A percentile compares a stretch with the other conserved stretches of the same genome.
phyloP scores from a whole-genome alignment of 2,329 filamentous ascomycete genomes.

The Aureobasidium sp. region DNA sequence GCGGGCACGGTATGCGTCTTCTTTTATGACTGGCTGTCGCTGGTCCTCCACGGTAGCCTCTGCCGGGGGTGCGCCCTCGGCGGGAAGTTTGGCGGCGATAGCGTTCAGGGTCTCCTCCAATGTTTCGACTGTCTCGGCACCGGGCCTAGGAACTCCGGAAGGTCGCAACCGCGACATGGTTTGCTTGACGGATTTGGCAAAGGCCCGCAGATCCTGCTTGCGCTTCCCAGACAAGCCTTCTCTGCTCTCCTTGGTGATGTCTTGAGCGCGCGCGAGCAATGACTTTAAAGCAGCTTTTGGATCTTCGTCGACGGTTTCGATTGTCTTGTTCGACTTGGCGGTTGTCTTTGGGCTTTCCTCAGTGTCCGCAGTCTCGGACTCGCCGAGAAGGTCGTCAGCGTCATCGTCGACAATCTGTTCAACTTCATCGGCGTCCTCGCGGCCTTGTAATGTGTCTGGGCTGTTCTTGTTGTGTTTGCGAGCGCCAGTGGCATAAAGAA shows the following conservation, averaged over 20 bases:
- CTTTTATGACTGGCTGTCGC: slow-evolving; percentile 32
- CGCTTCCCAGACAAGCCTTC: slow-evolving; percentile 57
- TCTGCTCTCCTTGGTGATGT: slow-evolving; percentile 49
- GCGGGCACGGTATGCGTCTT: slow-evolving; percentile 40
- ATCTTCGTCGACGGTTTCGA: slow-evolving; percentile 36
- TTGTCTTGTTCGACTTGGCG: slow-evolving; percentile 25
- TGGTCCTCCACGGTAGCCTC: slow-evolving; percentile 19
- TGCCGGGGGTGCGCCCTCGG: slow-evolving; percentile 24
- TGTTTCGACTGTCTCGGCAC: slow-evolving; percentile 24
- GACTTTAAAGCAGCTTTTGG: slow-evolving; percentile 43
- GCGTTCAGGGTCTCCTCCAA: slow-evolving; percentile 32
- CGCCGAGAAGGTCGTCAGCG: slow-evolving; percentile 12
- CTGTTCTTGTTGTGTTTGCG: slow-evolving; percentile 35
- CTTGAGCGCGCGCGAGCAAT: slow-evolving; percentile 52
- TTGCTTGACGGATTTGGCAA: slow-evolving; percentile 58
- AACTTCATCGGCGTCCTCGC: slow-evolving; percentile 18
- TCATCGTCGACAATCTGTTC: slow-evolving; percentile 15
- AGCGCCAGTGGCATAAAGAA: slow-evolving; percentile 78
- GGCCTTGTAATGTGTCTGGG: slow-evolving; percentile 16
- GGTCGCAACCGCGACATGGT: slow-evolving; percentile 51
- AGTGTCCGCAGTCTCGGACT: slow-evolving; percentile 23
- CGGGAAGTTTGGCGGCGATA: slow-evolving; percentile 41
- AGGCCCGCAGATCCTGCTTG: slow-evolving; percentile 69
- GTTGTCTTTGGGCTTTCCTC: slow-evolving; percentile 22
- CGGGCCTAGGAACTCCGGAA: slow-evolving; percentile 17